Evolutionary conservation across 345 rosid species (phyloP).

Genomic region (Acer saccharum): DNA sequence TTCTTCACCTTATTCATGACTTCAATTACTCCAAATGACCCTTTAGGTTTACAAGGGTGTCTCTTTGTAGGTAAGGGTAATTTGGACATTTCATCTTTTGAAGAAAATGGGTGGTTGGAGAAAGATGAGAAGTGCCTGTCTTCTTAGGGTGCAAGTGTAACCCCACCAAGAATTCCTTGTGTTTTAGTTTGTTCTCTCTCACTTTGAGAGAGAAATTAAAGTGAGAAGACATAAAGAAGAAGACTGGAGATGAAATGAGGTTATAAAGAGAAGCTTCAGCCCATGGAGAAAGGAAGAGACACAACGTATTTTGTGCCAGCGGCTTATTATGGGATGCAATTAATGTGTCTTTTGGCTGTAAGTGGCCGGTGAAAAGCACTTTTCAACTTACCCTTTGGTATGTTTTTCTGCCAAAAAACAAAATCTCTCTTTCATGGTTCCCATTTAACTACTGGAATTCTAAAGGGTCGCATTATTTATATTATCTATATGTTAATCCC

Average conservation of each 20-base stretch:
- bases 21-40: constrained; percentile 24
- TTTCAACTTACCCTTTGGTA: constrained; percentile 59
- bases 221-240: constrained; percentile 19
- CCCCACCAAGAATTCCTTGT: constrained; percentile 25
- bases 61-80: constrained; percentile 11
- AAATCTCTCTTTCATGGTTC: constrained; percentile 31
- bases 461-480: constrained; percentile 6
- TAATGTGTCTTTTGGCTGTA: constrained; percentile 17
- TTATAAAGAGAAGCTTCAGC: constrained; percentile 35
- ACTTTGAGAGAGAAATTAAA: constrained; percentile 15
- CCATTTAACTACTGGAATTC: constrained; percentile 16
- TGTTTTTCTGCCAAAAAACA: constrained; percentile 29
- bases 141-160: constrained; percentile 28
- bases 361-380: constrained; percentile 57
- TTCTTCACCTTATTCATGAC: constrained; percentile 11
- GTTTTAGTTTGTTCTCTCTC: not conserved
- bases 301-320: constrained; percentile 26
- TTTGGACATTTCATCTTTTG: constrained; percentile 13
- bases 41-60: not conserved
- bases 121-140: constrained; percentile 50
- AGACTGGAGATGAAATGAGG: constrained; percentile 4
- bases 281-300: constrained; percentile 14
- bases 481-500: not conserved
- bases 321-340: constrained; percentile 19
- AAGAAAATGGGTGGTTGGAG: constrained; percentile 51